These are phyloP conservation scores for Candida coquimbonensis DNA, from an alignment of 805 yeast species.

Conservation along the genomic window DNA sequence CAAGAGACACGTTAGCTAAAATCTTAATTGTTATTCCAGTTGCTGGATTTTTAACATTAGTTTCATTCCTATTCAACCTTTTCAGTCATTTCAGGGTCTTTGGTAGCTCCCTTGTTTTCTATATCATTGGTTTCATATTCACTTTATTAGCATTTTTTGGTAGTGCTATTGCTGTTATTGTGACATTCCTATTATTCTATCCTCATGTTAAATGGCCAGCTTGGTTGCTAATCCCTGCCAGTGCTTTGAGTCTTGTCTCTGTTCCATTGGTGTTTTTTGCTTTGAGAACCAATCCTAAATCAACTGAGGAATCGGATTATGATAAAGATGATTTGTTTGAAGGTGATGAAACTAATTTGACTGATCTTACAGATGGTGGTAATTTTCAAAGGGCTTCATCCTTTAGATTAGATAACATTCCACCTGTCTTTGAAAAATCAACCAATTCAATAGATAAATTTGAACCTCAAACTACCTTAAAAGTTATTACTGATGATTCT, in stretches of 20 bases:
- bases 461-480: conserved; percentile 12
- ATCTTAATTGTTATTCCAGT: conserved; percentile 57
- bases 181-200: conserved; percentile 49
- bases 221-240: conserved; percentile 66
- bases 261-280: conserved; percentile 44
- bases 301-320: conserved; percentile 9
- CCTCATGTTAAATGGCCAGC: conserved; percentile 68
- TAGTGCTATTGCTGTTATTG: conserved; percentile 48
- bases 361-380: conserved; percentile 21
- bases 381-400: conserved; percentile 12
- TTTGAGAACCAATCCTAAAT: conserved; percentile 14
- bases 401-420: conserved; percentile 10
- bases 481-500: conserved; percentile 20
- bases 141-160: conserved; percentile 44
- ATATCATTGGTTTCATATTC: conserved; percentile 38
- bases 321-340: conserved; percentile 6
- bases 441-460: conserved; percentile 11
- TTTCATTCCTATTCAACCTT: conserved; percentile 33
- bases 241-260: conserved; percentile 46
- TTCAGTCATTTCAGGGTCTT: conserved; percentile 26
- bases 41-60: conserved; percentile 55
- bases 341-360: conserved; percentile 9
- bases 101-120: conserved; percentile 22
- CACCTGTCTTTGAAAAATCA: conserved; percentile 3
- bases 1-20: conserved; percentile 47